Percentiles rank a stretch among this genome's conserved stretches.
These are phyloP conservation scores for Grosmannia huntii DNA, from an alignment of 2,329 filamentous ascomycete genomes.

Conservation along the genomic window DNA sequence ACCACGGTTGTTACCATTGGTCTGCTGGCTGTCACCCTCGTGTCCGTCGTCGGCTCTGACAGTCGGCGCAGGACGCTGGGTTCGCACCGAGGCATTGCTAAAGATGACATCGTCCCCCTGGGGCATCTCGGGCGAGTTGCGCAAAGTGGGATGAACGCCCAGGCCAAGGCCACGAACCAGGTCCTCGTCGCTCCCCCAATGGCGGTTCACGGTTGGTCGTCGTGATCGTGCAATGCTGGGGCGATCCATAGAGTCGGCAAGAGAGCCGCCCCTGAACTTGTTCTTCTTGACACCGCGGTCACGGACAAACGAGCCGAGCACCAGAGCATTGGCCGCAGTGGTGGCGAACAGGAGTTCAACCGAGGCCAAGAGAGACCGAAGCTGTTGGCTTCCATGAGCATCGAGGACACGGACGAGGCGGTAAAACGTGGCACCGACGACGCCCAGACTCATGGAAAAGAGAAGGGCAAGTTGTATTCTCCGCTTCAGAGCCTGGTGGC, in stretches of 20 bases:
- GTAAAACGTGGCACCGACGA: constrained; percentile 69
- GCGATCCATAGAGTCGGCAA: constrained; percentile 50
- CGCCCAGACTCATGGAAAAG: constrained; percentile 71
- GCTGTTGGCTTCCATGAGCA: constrained; percentile 63
- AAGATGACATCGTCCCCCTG: constrained; percentile 10
- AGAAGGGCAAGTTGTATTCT: constrained; percentile 69
- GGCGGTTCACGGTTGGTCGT: constrained; percentile 42
- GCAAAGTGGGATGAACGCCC: constrained; percentile 42
- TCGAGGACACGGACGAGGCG: constrained; percentile 68
- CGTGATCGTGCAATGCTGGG: constrained; percentile 22
- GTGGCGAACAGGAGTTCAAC: constrained; percentile 84
- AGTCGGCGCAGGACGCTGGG: constrained; percentile 2
- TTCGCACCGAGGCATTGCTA: not conserved
- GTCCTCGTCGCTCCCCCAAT: constrained; percentile 87
- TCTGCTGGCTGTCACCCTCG: constrained; percentile 20
- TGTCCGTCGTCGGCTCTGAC: constrained; percentile 19
- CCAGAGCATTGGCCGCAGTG: constrained; percentile 73
- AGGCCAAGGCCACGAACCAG: constrained; percentile 71
- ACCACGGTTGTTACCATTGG: not conserved
- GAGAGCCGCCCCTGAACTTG: constrained; percentile 59
- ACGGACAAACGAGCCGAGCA: constrained; percentile 83
- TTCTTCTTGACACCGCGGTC: constrained; percentile 83
- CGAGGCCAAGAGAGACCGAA: constrained; percentile 77
- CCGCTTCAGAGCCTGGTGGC: constrained; percentile 61
- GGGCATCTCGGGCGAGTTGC: constrained; percentile 20